Evolutionary conservation across 768 basidiomycete genomes (phyloP).

Genomic region (Coprinopsis marcescibilis): DNA sequence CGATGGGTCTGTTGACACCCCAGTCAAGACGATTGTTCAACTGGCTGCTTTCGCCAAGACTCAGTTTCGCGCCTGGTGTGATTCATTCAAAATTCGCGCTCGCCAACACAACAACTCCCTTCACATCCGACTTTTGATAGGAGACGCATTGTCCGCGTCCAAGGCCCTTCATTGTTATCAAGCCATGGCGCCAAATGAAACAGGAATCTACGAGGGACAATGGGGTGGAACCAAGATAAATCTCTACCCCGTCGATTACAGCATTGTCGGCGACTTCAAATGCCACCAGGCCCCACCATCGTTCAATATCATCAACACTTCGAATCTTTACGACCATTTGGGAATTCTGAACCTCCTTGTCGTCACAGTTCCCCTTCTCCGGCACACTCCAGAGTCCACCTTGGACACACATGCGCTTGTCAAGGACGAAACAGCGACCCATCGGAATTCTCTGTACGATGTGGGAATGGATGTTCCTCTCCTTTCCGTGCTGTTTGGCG

Average conservation of each 20-base stretch:
- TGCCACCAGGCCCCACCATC: conserved; percentile 22
- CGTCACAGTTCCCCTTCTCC: conserved; percentile 23
- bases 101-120: conserved; percentile 11
- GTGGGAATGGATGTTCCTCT: background rate
- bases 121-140: conserved; percentile 34
- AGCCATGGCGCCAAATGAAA: conserved; percentile 14
- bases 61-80: conserved; percentile 32
- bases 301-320: conserved; percentile 46
- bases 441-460: background rate
- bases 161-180: conserved; percentile 23
- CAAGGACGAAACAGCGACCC: background rate
- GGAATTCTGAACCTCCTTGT: conserved; percentile 41
- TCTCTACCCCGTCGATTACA: conserved; percentile 30
- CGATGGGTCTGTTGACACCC: conserved; percentile 5
- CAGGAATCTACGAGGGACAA: conserved; percentile 25
- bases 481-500: background rate
- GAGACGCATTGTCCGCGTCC: conserved; percentile 35
- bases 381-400: too few relatives aligned
- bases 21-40: conserved; percentile 14
- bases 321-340: conserved; percentile 43
- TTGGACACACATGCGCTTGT: conserved; percentile 40
- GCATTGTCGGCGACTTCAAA: conserved; percentile 1
- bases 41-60: conserved; percentile 23
- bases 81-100: conserved; percentile 20
- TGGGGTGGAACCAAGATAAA: conserved; percentile 30